Conservation (phyloP, 2,329 filamentous ascomycete genomes). For the Trichoderma gracile region DNA sequence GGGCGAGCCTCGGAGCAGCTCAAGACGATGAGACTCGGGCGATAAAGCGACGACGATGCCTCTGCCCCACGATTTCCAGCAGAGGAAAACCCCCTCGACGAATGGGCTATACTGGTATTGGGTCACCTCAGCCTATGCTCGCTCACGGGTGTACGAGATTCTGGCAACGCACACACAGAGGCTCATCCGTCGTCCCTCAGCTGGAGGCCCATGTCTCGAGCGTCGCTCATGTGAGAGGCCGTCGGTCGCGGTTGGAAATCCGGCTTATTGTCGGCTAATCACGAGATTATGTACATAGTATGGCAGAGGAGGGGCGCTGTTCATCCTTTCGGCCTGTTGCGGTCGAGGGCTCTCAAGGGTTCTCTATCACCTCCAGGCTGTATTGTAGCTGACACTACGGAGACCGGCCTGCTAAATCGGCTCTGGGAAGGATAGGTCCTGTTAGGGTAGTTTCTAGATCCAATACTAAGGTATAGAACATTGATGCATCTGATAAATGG, state of each 20-base stretch:
- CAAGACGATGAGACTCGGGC: not conserved
- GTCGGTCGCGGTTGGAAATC: conserved; percentile 19
- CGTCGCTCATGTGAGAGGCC: conserved; percentile 5
- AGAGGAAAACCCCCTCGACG: not conserved
- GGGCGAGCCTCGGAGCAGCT: not conserved
- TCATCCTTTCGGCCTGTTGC: not conserved
- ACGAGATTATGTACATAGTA: not conserved
- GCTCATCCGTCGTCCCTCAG: not conserved
- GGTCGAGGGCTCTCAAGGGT: not conserved
- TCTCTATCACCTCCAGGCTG: not conserved
- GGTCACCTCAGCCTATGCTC: no score
- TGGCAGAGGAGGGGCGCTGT: no score
- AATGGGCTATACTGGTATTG: not conserved
- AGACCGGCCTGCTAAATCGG: not conserved
- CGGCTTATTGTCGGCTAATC: conserved; percentile 24
- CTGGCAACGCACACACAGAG: not conserved
- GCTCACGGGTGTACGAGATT: not conserved
- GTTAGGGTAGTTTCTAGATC: no score
- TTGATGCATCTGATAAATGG: no score
- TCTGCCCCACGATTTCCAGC: not conserved
- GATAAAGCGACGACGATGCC: not conserved
- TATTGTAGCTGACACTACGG: not conserved
- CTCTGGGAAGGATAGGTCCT: not conserved
- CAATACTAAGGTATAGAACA: no score
- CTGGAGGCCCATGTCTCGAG: conserved; percentile 3